Evolutionary conservation across 2,329 filamentous ascomycete genomes (phyloP).

Genomic region (Daldinia eschscholtzii): DNA sequence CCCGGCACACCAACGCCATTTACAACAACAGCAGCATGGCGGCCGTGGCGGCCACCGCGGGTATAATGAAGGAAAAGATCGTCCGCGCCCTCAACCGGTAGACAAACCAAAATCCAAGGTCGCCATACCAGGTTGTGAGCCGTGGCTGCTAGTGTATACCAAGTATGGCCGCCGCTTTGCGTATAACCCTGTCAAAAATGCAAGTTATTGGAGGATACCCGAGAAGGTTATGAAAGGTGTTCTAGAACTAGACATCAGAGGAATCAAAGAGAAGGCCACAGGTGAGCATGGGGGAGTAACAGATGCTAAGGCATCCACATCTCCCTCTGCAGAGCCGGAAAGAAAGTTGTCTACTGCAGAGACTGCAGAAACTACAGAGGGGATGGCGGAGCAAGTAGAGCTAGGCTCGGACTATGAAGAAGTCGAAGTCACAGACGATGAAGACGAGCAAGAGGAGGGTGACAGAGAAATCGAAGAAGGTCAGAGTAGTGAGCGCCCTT

Average conservation of each 20-base stretch:
- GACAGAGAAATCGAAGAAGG: slow-evolving; percentile 62
- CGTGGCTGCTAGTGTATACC: slow-evolving; percentile 94
- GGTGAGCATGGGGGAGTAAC: slow-evolving; percentile 43
- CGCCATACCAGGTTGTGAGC: slow-evolving; percentile 81
- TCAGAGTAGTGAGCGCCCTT: slow-evolving; percentile 61
- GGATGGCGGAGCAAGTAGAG: slow-evolving; percentile 62
- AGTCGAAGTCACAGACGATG: slow-evolving; percentile 74
- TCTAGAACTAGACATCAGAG: slow-evolving; percentile 77
- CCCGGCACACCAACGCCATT: slow-evolving; percentile 55
- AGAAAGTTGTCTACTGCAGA: slow-evolving; percentile 48
- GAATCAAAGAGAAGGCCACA: slow-evolving; percentile 70
- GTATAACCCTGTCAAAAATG: slow-evolving; percentile 85
- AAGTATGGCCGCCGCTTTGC: slow-evolving; percentile 91
- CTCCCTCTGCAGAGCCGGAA: slow-evolving; percentile 32
- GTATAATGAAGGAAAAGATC: slow-evolving; percentile 66
- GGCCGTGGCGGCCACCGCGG: slow-evolving; percentile 60
- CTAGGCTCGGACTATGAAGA: slow-evolving; percentile 83
- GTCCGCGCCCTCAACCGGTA: slow-evolving; percentile 72
- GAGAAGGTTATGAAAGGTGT: slow-evolving; percentile 86
- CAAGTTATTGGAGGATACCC: slow-evolving; percentile 96
- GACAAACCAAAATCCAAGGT: slow-evolving; percentile 87
- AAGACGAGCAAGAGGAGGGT: slow-evolving; percentile 62
- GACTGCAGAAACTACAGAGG: slow-evolving; percentile 59
- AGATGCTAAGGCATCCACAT: slow-evolving; percentile 30
- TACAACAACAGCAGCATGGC: slow-evolving; percentile 54